Evolutionary conservation across 129 eudicot species (phyloP).

Genomic region (Helichrysum umbraculigerum): DNA sequence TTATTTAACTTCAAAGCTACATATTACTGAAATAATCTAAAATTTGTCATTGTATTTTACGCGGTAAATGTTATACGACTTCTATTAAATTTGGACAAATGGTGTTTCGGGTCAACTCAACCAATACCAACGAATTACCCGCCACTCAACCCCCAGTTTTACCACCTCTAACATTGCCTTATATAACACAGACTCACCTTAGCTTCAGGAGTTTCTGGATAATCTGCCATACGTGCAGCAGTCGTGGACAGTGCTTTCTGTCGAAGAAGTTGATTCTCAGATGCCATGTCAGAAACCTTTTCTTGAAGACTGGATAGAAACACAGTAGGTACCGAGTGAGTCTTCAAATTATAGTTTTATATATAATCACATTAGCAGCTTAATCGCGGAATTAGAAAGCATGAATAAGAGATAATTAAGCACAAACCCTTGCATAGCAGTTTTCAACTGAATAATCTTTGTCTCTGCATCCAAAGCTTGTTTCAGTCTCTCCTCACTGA

Average conservation of each 20-base stretch:
- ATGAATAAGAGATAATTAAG: not conserved
- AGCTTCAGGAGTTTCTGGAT: conserved; percentile 47
- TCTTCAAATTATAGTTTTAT: not conserved
- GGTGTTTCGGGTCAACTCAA: not conserved
- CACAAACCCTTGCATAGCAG: conserved; percentile 80
- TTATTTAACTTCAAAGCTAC: not conserved
- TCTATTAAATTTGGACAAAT: not conserved
- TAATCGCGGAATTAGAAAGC: not conserved
- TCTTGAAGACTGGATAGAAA: conserved; percentile 71
- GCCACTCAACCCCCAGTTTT: not conserved
- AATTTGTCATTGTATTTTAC: not conserved
- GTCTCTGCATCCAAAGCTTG: conserved; percentile 96
- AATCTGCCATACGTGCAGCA: conserved; percentile 42
- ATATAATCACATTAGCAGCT: not conserved
- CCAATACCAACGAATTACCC: not conserved
- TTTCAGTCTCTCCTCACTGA: conserved; percentile 88
- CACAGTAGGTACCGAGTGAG: conserved; percentile 16
- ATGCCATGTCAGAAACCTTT: conserved; percentile 79
- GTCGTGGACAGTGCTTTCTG: conserved; percentile 56
- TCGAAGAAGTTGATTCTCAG: conserved; percentile 82
- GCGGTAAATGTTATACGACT: not conserved
- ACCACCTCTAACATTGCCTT: not conserved
- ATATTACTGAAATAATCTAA: not conserved
- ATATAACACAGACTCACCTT: conserved; percentile 40
- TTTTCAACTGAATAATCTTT: conserved; percentile 73